A percentile compares a stretch with the other conserved stretches of the same genome.
Evolutionary conservation across 2,329 filamentous ascomycete species (phyloP).

Genomic region (Xylaria sp.): DNA sequence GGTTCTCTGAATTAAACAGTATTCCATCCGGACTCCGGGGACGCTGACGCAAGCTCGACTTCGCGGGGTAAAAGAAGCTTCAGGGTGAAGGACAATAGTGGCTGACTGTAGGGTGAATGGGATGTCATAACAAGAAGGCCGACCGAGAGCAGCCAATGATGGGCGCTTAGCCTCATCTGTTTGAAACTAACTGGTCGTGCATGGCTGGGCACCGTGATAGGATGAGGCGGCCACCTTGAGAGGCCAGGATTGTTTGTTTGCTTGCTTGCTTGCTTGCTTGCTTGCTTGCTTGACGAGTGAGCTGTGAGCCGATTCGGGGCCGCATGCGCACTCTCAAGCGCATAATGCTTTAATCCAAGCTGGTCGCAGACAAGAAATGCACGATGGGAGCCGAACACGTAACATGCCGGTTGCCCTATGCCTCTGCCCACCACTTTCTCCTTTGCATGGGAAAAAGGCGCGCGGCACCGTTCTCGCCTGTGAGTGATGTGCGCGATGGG

Average conservation of each 20-base stretch:
- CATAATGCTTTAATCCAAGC: slow-evolving; percentile 7
- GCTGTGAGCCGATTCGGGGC: neutral
- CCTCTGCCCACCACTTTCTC: neutral
- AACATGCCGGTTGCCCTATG: slow-evolving; percentile 19
- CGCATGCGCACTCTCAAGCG: neutral
- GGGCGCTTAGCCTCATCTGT: neutral
- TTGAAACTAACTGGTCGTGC: slow-evolving; percentile 8
- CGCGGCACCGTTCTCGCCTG: slow-evolving; percentile 24
- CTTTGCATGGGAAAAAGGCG: neutral
- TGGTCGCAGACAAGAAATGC: slow-evolving; percentile 11
- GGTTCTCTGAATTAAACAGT: neutral
- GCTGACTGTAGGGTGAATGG: neutral
- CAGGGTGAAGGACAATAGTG: slow-evolving; percentile 1
- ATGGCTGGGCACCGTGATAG: slow-evolving; percentile 3
- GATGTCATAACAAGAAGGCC: slow-evolving; percentile 10
- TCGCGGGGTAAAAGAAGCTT: slow-evolving; percentile 19
- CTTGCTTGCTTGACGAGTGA: neutral
- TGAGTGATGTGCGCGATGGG: slow-evolving; percentile 28
- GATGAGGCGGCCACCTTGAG: neutral
- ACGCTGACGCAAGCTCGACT: slow-evolving; percentile 32
- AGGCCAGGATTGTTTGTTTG: neutral
- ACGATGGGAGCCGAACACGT: slow-evolving; percentile 29
- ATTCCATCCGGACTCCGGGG: slow-evolving; percentile 17
- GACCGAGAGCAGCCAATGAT: slow-evolving; percentile 16
- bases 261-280: neutral